Conservation (phyloP, 225 moss, liverwort and hornwort species). For the Sphagnum contortum region DNA sequence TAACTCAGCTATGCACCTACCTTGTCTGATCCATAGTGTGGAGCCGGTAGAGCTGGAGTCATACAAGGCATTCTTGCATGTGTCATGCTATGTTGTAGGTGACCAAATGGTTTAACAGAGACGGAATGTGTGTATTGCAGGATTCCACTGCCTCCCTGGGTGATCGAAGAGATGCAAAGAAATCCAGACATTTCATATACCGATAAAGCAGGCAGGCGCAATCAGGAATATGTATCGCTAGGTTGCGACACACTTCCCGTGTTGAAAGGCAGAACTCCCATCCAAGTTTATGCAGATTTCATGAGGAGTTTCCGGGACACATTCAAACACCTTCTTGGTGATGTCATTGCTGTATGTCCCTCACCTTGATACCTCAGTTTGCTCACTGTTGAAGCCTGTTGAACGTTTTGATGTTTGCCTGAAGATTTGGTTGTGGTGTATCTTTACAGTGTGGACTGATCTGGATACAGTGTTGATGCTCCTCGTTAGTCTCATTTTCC, state of each 20-base stretch:
- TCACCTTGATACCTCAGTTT: too few relatives aligned
- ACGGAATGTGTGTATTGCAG: conserved; percentile 8
- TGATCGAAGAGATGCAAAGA: conserved; percentile 41
- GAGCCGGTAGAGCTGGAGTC: too few relatives aligned
- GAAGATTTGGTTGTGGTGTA: background rate
- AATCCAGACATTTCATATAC: conserved; percentile 54
- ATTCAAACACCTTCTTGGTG: conserved; percentile 52
- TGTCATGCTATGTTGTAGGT: too few relatives aligned
- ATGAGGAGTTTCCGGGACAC: conserved; percentile 72
- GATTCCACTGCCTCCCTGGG: conserved; percentile 58
- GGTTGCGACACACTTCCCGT: conserved; percentile 54
- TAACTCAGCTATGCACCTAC: too few relatives aligned
- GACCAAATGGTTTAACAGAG: too few relatives aligned
- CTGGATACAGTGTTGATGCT: background rate
- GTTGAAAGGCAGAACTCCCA: conserved; percentile 52
- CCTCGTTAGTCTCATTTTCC: too few relatives aligned
- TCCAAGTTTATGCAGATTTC: conserved; percentile 66
- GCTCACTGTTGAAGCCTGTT: too few relatives aligned
- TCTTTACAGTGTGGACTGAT: background rate
- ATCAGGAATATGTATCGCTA: conserved; percentile 61
- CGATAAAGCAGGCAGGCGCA: conserved; percentile 50
- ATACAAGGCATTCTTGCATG: too few relatives aligned
- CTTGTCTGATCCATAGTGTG: too few relatives aligned
- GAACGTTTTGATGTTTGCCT: background rate
- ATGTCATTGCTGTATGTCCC: conserved; percentile 49